These are phyloP conservation scores for Blastobotrys attinorum DNA, from an alignment of 805 yeast genomes.

Conservation along the genomic window DNA sequence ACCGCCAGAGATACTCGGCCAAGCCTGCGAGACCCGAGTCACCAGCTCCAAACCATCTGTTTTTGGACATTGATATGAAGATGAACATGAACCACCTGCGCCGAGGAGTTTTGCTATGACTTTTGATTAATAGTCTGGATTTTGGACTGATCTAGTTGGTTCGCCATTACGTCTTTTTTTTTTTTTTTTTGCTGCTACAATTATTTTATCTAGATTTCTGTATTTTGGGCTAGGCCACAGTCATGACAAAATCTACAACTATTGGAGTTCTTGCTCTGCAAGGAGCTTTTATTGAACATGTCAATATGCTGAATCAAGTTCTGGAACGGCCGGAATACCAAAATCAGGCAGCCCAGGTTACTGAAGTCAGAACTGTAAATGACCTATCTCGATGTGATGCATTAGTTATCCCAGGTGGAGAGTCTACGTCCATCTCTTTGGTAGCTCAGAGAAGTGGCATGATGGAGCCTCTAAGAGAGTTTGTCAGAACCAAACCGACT, in stretches of 20 bases:
- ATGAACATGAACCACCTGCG: too few relatives aligned
- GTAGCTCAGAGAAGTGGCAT: constrained; percentile 60
- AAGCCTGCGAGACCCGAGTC: too few relatives aligned
- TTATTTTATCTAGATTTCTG: too few relatives aligned
- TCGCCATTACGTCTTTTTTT: too few relatives aligned
- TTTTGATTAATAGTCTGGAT: too few relatives aligned
- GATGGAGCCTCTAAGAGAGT: constrained; percentile 44
- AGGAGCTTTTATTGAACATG: constrained; percentile 71
- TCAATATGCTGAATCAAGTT: constrained; percentile 33
- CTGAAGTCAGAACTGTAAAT: constrained; percentile 45
- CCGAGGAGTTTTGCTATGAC: too few relatives aligned
- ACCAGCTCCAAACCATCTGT: too few relatives aligned
- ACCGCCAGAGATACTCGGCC: too few relatives aligned
- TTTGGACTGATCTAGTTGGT: too few relatives aligned
- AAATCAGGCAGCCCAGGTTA: constrained; percentile 16
- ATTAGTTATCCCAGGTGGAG: constrained; percentile 56
- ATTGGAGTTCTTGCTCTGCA: constrained; percentile 73
- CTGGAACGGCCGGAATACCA: constrained; percentile 22
- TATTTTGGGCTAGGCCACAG: too few relatives aligned
- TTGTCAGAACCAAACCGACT: constrained; percentile 46
- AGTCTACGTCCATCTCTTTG: constrained; percentile 48
- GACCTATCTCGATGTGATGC: constrained; percentile 48
- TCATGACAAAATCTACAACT: constrained; percentile 13
- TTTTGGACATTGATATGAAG: too few relatives aligned
- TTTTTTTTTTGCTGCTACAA: too few relatives aligned